Evolutionary conservation across 208 protist genomes (phyloP).

Genomic region (Leishmania tarentolae): DNA sequence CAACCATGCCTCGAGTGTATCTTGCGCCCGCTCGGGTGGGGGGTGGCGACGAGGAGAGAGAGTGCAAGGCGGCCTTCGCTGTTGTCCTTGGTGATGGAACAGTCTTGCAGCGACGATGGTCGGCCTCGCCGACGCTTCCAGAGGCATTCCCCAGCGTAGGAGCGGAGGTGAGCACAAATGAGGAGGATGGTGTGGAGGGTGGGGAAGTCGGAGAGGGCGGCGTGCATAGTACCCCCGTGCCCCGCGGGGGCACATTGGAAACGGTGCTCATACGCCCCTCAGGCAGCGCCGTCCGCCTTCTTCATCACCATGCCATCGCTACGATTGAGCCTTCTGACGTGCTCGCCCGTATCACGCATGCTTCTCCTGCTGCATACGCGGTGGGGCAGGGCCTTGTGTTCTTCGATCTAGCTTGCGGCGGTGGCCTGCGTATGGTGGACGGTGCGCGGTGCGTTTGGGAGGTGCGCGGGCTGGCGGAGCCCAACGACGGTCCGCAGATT

Average conservation of each 20-base stretch:
- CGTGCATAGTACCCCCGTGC: neutral
- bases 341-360: constrained; percentile 33
- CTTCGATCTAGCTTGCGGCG: constrained; percentile 79
- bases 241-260: constrained; percentile 36
- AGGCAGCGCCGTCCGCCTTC: constrained; percentile 60
- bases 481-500: constrained; percentile 25
- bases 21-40: constrained; percentile 31
- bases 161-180: neutral
- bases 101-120: constrained; percentile 52
- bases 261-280: constrained; percentile 64
- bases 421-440: constrained; percentile 85
- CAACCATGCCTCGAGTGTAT: constrained; percentile 74
- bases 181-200: neutral
- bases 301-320: constrained; percentile 64
- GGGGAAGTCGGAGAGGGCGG: neutral
- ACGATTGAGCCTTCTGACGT: constrained; percentile 74
- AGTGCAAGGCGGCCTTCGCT: constrained; percentile 40
- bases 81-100: constrained; percentile 77
- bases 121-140: constrained; percentile 16
- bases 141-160: neutral
- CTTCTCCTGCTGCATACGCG: constrained; percentile 44
- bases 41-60: neutral
- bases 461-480: constrained; percentile 55
- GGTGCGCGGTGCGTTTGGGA: constrained; percentile 59
- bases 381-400: constrained; percentile 78